Percentiles rank a stretch among this genome's conserved stretches.
Conservation (phyloP, 2,329 filamentous ascomycete species). For the Cephalotrichum gorgonifer region DNA sequence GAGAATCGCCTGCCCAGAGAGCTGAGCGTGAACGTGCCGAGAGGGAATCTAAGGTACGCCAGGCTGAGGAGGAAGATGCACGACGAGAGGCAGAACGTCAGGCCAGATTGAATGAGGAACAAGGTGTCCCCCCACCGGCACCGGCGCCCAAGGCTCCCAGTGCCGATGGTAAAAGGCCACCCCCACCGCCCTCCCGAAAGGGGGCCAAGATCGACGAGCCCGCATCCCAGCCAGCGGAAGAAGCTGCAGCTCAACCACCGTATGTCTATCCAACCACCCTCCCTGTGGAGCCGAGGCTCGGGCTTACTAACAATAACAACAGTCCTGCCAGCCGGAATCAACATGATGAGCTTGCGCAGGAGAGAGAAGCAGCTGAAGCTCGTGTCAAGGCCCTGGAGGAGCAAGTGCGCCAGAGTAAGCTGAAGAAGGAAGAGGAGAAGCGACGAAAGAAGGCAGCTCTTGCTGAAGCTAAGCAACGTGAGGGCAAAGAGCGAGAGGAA, state of each 20-base stretch:
- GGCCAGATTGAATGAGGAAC: constrained; percentile 70
- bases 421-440: constrained; percentile 96
- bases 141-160: constrained; percentile 28
- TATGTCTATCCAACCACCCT: neutral
- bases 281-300: neutral
- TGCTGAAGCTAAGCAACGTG: constrained; percentile 74
- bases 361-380: constrained; percentile 71
- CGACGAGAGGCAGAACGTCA: constrained; percentile 82
- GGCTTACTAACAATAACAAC: neutral
- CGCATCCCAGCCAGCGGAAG: constrained; percentile 35
- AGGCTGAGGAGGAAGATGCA: constrained; percentile 90
- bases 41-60: constrained; percentile 72
- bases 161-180: constrained; percentile 49
- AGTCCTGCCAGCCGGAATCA: constrained; percentile 66
- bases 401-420: constrained; percentile 83
- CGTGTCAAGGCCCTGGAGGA: constrained; percentile 86
- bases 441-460: constrained; percentile 80
- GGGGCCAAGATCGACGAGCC: constrained; percentile 46
- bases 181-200: constrained; percentile 73
- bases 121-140: constrained; percentile 49
- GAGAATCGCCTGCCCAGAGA: constrained; percentile 73
- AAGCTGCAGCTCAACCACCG: neutral
- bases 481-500: constrained; percentile 3
- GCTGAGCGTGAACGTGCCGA: constrained; percentile 83
- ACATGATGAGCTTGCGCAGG: constrained; percentile 69